phyloP scores from a whole-genome alignment of 345 rosid species.

The Hevea brasiliensis region DNA sequence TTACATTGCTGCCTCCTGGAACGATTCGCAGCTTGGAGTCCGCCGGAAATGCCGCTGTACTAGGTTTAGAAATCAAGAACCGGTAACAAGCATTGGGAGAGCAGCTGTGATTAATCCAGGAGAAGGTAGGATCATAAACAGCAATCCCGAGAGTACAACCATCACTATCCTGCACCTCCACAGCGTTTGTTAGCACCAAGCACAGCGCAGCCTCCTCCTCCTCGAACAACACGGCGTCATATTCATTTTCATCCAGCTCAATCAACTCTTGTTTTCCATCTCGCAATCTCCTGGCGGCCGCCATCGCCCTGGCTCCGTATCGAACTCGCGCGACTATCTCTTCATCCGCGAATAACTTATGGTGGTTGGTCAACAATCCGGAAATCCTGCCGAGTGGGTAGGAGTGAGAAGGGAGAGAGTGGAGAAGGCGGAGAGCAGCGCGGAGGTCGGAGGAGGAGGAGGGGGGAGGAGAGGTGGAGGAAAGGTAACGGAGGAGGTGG shows the following conservation, averaged over 20 bases:
- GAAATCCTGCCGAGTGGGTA: constrained; percentile 25
- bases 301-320: constrained; percentile 44
- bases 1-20: constrained; percentile 31
- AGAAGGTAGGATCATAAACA: constrained; percentile 54
- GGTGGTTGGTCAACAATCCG: constrained; percentile 63
- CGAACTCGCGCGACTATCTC: constrained; percentile 37
- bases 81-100: constrained; percentile 82
- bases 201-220: constrained; percentile 58
- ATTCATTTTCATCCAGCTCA: background rate
- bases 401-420: constrained; percentile 19
- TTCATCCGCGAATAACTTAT: constrained; percentile 32
- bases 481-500: constrained; percentile 21
- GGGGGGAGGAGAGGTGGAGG: constrained; percentile 13
- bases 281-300: constrained; percentile 23
- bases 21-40: constrained; percentile 25
- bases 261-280: background rate
- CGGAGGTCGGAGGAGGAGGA: constrained; percentile 43
- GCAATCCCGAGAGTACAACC: constrained; percentile 64
- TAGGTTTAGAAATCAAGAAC: constrained; percentile 40
- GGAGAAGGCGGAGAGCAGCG: constrained; percentile 66
- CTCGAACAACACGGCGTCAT: constrained; percentile 11
- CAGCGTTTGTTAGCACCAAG: constrained; percentile 70
- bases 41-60: constrained; percentile 11
- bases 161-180: constrained; percentile 64
- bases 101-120: constrained; percentile 92